A percentile compares a stretch with the other conserved stretches of the same genome.
These are phyloP conservation scores for Cladosporium halotolerans DNA, from an alignment of 2,329 filamentous ascomycete species.

Conservation along the genomic window DNA sequence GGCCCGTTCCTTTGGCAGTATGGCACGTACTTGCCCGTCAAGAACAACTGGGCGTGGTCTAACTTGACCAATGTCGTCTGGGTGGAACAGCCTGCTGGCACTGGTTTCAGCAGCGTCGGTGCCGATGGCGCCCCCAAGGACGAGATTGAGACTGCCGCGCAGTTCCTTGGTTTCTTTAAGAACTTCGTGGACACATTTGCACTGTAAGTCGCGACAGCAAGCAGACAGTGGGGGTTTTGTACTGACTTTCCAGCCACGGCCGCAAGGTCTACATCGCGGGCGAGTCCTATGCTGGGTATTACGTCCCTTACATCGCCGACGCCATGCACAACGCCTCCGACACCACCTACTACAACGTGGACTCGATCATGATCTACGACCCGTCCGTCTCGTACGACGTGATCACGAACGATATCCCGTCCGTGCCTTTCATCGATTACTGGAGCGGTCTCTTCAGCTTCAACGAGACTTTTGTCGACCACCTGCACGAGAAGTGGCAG, in stretches of 20 bases:
- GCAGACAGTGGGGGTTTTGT: background rate
- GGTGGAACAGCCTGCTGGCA: conserved; percentile 41
- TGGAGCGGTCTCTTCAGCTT: conserved; percentile 56
- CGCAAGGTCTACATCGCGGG: conserved; percentile 60
- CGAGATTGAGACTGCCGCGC: conserved; percentile 35
- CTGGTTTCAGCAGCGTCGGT: conserved; percentile 30
- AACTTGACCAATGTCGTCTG: conserved; percentile 45
- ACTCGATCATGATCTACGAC: conserved; percentile 67
- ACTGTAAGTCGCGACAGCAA: background rate
- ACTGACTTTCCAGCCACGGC: conserved; percentile 37
- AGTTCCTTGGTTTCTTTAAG: conserved; percentile 42
- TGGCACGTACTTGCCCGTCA: conserved; percentile 36
- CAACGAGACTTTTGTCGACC: conserved; percentile 52
- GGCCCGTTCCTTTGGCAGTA: conserved; percentile 43
- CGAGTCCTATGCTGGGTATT: conserved; percentile 39
- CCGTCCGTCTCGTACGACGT: conserved; percentile 54
- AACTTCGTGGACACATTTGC: conserved; percentile 39
- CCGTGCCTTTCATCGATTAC: conserved; percentile 55
- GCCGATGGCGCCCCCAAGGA: conserved; percentile 32
- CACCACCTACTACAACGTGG: conserved; percentile 60
- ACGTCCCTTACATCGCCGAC: conserved; percentile 64
- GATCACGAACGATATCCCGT: conserved; percentile 47
- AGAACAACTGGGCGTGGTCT: conserved; percentile 45
- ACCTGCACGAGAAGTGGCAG: conserved; percentile 45
- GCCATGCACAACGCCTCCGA: conserved; percentile 66